A percentile compares a stretch with the other conserved stretches of the same genome.
Conservation (phyloP, 1,139 yeast genomes). For the Blastobotrys proliferans region DNA sequence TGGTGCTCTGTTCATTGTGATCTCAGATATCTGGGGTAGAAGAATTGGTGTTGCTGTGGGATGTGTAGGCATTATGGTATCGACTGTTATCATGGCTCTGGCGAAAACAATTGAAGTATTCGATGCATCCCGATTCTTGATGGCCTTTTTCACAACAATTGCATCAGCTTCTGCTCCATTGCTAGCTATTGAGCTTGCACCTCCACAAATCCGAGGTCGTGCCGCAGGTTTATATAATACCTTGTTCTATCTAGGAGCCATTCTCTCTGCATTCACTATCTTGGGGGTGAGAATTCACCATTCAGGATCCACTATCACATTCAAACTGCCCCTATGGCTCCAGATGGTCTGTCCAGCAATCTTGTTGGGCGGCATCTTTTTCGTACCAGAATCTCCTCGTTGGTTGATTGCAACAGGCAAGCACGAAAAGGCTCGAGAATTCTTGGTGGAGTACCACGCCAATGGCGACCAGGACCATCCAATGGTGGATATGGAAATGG, state of each 20-base stretch:
- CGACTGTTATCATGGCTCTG: constrained; percentile 17
- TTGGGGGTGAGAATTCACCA: constrained; percentile 12
- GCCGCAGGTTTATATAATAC: constrained; percentile 22
- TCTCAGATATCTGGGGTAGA: constrained; percentile 18
- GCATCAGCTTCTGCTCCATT: constrained; percentile 12
- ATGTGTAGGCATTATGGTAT: constrained; percentile 18
- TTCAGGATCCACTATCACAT: constrained; percentile 9
- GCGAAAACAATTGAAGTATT: constrained; percentile 13
- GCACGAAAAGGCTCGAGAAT: constrained; percentile 10
- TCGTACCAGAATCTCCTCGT: constrained; percentile 62
- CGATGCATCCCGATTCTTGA: constrained; percentile 17
- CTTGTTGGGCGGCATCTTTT: constrained; percentile 27
- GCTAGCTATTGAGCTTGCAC: constrained; percentile 22
- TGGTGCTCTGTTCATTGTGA: constrained; percentile 15
- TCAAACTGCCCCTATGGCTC: constrained; percentile 28
- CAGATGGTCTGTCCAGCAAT: constrained; percentile 31
- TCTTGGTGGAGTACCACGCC: constrained; percentile 12
- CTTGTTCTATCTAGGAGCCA: constrained; percentile 15
- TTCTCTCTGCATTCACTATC: constrained; percentile 15
- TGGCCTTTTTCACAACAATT: constrained; percentile 17
- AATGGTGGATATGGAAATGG: constrained; percentile 22
- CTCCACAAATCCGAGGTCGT: constrained; percentile 40
- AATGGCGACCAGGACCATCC: constrained; percentile 15
- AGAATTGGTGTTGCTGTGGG: constrained; percentile 18
- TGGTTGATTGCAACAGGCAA: constrained; percentile 36